Conservation (phyloP, 2,329 filamentous ascomycete species). For the Bipolaris victoriae region DNA sequence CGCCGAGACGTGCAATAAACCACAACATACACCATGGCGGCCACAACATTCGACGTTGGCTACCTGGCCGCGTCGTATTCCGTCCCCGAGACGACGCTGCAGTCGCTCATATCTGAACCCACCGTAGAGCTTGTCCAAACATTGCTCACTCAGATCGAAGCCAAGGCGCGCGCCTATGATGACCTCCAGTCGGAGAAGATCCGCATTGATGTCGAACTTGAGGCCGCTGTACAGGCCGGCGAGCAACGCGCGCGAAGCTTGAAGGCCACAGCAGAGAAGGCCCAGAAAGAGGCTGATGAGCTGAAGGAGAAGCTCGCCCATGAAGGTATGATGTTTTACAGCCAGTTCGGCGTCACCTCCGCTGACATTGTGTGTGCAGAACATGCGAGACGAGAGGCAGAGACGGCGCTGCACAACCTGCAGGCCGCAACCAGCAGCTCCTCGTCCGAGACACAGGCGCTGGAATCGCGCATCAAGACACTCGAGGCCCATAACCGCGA, state of each 20-base stretch:
- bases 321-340: conserved; percentile 67
- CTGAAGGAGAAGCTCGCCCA: conserved; percentile 79
- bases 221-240: conserved; percentile 82
- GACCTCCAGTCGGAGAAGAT: conserved; percentile 85
- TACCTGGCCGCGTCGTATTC: conserved; percentile 76
- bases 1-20: conserved; percentile 22
- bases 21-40: conserved; percentile 58
- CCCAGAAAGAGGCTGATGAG: conserved; percentile 81
- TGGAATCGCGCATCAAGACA: conserved; percentile 82
- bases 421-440: conserved; percentile 76
- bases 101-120: conserved; percentile 67
- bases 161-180: conserved; percentile 83
- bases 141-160: conserved; percentile 75
- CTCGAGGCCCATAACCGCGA: conserved; percentile 93
- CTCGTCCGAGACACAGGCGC: conserved; percentile 73
- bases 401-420: conserved; percentile 80
- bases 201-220: conserved; percentile 87
- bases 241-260: conserved; percentile 83
- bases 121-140: conserved; percentile 79
- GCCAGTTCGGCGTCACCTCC: conserved; percentile 4
- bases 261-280: conserved; percentile 81
- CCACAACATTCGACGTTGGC: conserved; percentile 67
- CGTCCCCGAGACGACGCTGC: conserved; percentile 69
- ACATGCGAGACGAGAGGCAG: conserved; percentile 73
- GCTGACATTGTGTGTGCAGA: conserved; percentile 60